Conservation (phyloP, 2,329 filamentous ascomycete genomes). For the Calcarisporium arbuscula region DNA sequence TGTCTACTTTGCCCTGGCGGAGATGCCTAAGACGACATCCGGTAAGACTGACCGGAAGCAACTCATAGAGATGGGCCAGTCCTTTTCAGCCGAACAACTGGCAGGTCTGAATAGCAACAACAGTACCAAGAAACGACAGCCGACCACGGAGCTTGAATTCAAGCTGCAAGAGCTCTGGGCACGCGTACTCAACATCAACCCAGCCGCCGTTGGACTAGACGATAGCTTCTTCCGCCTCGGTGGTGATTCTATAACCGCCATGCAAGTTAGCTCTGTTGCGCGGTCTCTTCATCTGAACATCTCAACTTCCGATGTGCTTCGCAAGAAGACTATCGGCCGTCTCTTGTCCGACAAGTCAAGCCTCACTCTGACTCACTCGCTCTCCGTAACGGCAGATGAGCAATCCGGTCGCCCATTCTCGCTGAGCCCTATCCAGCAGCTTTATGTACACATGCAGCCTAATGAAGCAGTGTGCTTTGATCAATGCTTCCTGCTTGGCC, state of each 20-base stretch:
- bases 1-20: neutral
- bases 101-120: too few species aligned
- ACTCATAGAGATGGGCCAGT: neutral
- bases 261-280: neutral
- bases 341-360: too few species aligned
- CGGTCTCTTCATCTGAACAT: neutral
- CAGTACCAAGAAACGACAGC: neutral
- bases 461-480: constrained; percentile 7
- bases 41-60: constrained; percentile 5
- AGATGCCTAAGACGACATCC: constrained; percentile 1
- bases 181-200: neutral
- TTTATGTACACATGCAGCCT: constrained; percentile 5
- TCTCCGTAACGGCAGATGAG: neutral
- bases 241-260: neutral
- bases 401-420: constrained; percentile 1
- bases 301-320: neutral
- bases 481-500: constrained; percentile 5
- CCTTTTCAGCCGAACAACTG: neutral
- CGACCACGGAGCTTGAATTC: neutral
- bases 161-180: neutral
- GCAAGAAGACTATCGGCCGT: neutral
- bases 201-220: neutral
- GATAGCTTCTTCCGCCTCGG: neutral
- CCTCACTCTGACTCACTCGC: neutral
- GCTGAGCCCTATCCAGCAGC: constrained; percentile 7